A percentile compares a stretch with the other conserved stretches of the same genome.
These are phyloP conservation scores for Metschnikowia arizonensis DNA, from an alignment of 805 yeast species.

Conservation along the genomic window DNA sequence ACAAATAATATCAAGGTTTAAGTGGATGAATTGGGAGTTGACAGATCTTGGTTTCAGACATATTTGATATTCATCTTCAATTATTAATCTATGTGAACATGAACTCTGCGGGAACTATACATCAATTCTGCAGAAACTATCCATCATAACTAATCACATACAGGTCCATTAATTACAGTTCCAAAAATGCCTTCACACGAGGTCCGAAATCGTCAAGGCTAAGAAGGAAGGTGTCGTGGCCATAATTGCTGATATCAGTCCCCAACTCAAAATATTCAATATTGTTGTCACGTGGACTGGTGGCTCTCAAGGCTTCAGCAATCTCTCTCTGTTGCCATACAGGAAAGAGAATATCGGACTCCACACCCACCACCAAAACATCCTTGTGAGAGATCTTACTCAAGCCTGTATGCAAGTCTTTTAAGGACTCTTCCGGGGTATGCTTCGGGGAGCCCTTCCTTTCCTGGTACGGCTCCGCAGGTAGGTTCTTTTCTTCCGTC, in stretches of 20 bases:
- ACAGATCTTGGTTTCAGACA: no score
- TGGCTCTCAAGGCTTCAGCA: constrained; percentile 48
- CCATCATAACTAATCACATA: no score
- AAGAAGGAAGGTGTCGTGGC: constrained; percentile 86
- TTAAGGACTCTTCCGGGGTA: constrained; percentile 51
- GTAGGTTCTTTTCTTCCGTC: constrained; percentile 26
- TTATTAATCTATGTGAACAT: no score
- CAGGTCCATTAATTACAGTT: no score
- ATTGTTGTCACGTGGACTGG: constrained; percentile 24
- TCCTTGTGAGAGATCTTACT: constrained; percentile 57
- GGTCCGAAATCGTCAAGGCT: constrained; percentile 77
- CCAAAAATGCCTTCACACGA: constrained; percentile 64
- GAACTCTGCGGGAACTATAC: no score
- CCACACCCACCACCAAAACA: constrained; percentile 83
- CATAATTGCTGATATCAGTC: constrained; percentile 72
- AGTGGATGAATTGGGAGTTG: no score
- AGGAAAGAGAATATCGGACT: constrained; percentile 86
- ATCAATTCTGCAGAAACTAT: no score
- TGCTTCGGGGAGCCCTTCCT: constrained; percentile 44
- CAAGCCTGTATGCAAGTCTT: constrained; percentile 67
- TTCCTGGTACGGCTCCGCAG: constrained; percentile 51
- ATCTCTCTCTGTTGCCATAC: constrained; percentile 92
- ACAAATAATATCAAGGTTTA: no score
- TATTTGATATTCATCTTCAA: no score
- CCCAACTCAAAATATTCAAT: constrained; percentile 71